Base-by-base conservation (phyloP, 352 stramenopile genomes). In the Globisporangium emineosum region DNA sequence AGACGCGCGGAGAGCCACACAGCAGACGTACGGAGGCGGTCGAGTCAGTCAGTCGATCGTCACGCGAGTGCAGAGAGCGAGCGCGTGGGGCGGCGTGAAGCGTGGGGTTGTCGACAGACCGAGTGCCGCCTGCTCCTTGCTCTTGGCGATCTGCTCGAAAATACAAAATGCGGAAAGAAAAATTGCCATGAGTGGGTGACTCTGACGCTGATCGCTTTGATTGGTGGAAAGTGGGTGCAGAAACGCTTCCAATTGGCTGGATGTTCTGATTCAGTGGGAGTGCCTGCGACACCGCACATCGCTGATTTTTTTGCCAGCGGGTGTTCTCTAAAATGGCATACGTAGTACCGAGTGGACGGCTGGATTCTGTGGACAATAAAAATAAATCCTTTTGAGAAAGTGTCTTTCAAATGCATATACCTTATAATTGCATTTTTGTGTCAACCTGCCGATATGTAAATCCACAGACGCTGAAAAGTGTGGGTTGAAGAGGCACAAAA, bases 141-240 rank as follows among this genome's bases (percentile, higher is more conserved):
- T 35, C 35, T 42, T 57, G 19, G 51, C 29, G 29, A 57, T 57
- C 51, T 57, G 29, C 51, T 23, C 17, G 25, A 27, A 57, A 30
- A 5, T 17, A 19, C 50, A 19, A 45, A 45, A 45, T 45, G 37
- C 37, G 37, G 15, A 45, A 45, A 5, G 27, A 57, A 57, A 57
- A 27, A 10, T 17, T 10, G 17, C 19, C 7, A 15, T 3, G 29
- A 42, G 51, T 29, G 29, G 51, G 51, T 57, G 19, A 40, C n/a
- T 50, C 1, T 27, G 9, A 15, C 12, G 13, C 5, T 1, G 4
- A 2, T 6, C 15, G 4, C 29, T 27, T 4, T 42, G 29, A 57
- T 57, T 57, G 51, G 51, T 23, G 19, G 17, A 42, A 57, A 57
- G 35, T 56, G 29, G 29, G 7, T 19, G 25, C 1, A 29, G 1